A percentile compares a stretch with the other conserved stretches of the same genome.
Evolutionary conservation across 2,329 filamentous ascomycete species (phyloP).

Genomic region (Microsporum canis): DNA sequence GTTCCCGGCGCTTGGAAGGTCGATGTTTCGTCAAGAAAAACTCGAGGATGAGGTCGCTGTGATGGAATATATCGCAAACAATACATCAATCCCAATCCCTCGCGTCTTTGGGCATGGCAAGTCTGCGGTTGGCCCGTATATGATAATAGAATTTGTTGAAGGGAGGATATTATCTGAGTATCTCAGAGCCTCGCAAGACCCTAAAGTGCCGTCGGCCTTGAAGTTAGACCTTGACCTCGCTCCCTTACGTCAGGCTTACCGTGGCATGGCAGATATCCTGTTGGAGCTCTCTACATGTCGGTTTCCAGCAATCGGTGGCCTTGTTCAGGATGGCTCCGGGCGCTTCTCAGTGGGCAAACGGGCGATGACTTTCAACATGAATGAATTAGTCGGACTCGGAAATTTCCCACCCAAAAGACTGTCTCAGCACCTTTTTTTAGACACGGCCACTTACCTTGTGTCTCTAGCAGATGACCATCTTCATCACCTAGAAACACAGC

Average conservation of each 20-base stretch:
- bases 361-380: constrained; percentile 12
- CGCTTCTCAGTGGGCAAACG: constrained; percentile 8
- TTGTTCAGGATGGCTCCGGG: constrained; percentile 1
- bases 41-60: constrained; percentile 10
- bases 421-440: neutral
- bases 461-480: constrained; percentile 10
- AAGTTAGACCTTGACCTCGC: constrained; percentile 9
- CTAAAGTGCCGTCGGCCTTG: constrained; percentile 6
- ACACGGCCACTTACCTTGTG: constrained; percentile 8
- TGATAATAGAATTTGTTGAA: constrained; percentile 21
- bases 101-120: constrained; percentile 16
- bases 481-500: constrained; percentile 30
- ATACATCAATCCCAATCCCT: constrained; percentile 20
- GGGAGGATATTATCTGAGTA: constrained; percentile 17
- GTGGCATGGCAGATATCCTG: constrained; percentile 14
- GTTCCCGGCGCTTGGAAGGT: constrained; percentile 13
- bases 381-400: constrained; percentile 10
- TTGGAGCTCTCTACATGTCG: constrained; percentile 12
- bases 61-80: constrained; percentile 17
- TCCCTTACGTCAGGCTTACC: constrained; percentile 12
- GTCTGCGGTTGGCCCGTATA: constrained; percentile 18
- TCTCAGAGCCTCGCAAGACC: constrained; percentile 15
- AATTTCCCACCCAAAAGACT: constrained; percentile 8
- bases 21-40: constrained; percentile 14
- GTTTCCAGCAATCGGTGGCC: constrained; percentile 15